A percentile compares a stretch with the other conserved stretches of the same genome.
These are phyloP conservation scores for Alternaria arborescens DNA, from an alignment of 2,329 filamentous ascomycete genomes.

Conservation along the genomic window DNA sequence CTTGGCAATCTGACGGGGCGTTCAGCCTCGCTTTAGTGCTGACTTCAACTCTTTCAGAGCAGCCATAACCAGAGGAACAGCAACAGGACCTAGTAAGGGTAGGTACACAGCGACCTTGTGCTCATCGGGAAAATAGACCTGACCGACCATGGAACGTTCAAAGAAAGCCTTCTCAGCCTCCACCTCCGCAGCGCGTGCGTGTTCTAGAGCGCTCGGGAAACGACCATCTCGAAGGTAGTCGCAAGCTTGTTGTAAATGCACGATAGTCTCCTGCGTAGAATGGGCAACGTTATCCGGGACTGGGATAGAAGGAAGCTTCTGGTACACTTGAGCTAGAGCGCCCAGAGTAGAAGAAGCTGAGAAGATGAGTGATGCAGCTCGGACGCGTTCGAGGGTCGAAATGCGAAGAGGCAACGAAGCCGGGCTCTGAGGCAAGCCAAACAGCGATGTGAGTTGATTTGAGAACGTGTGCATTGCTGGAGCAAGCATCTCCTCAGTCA, in stretches of 20 bases:
- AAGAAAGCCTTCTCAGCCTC: constrained; percentile 96
- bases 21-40: constrained; percentile 31
- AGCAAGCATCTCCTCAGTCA: constrained; percentile 73
- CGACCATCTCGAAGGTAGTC: constrained; percentile 69
- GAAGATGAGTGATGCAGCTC: constrained; percentile 83
- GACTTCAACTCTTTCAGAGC: constrained; percentile 72
- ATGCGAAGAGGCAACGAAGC: constrained; percentile 82
- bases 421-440: constrained; percentile 83
- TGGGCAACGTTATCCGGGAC: constrained; percentile 88
- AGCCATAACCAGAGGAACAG: constrained; percentile 86
- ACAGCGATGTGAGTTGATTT: constrained; percentile 84
- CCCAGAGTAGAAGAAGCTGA: constrained; percentile 93
- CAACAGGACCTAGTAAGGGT: constrained; percentile 87
- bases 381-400: constrained; percentile 83
- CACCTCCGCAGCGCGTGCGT: constrained; percentile 84
- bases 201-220: constrained; percentile 73
- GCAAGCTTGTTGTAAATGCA: constrained; percentile 80
- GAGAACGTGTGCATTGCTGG: constrained; percentile 89
- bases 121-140: constrained; percentile 98
- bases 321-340: constrained; percentile 84
- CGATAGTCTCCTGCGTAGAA: constrained; percentile 81
- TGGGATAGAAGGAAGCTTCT: constrained; percentile 84
- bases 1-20: background rate
- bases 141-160: constrained; percentile 98
- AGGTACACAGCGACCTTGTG: constrained; percentile 98